A percentile compares a stretch with the other conserved stretches of the same genome.
Evolutionary conservation across 2,329 filamentous ascomycete genomes (phyloP).

Genomic region (Diaporthe sp.): DNA sequence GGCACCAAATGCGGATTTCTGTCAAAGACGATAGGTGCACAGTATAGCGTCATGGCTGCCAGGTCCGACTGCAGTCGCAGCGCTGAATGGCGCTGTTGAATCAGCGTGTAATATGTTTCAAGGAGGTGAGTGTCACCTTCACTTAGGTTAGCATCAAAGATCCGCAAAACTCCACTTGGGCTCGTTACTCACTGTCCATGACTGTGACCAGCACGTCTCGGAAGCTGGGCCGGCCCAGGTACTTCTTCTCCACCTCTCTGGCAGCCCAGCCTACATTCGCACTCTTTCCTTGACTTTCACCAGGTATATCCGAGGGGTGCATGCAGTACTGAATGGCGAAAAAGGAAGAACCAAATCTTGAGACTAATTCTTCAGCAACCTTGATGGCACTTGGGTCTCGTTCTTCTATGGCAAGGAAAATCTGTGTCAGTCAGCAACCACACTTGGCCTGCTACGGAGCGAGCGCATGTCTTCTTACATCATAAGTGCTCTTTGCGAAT

Average conservation of each 20-base stretch:
- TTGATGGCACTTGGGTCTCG: background rate
- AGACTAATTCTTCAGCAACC: background rate
- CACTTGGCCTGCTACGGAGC: background rate
- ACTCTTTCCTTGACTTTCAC: constrained; percentile 30
- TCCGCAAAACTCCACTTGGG: background rate
- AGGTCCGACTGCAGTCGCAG: background rate
- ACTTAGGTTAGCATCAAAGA: background rate
- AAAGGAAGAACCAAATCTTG: background rate
- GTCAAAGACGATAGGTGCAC: constrained; percentile 16
- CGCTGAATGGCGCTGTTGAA: background rate
- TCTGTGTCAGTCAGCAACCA: constrained; percentile 7
- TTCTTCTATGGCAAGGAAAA: constrained; percentile 24
- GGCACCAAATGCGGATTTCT: constrained; percentile 19
- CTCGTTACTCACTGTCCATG: constrained; percentile 17
- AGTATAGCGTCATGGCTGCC: constrained; percentile 7
- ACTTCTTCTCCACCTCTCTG: constrained; percentile 6
- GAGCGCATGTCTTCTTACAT: background rate
- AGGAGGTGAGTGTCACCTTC: constrained; percentile 28
- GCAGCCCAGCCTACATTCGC: constrained; percentile 30
- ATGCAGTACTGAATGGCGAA: constrained; percentile 7
- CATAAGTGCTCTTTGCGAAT: constrained; percentile 14
- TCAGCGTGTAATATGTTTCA: constrained; percentile 23
- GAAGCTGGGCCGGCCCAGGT: background rate
- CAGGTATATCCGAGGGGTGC: constrained; percentile 18
- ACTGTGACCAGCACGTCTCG: constrained; percentile 11